phyloP scores from a whole-genome alignment of 2,329 filamentous ascomycete species.

The Lecanicillium sp. region DNA sequence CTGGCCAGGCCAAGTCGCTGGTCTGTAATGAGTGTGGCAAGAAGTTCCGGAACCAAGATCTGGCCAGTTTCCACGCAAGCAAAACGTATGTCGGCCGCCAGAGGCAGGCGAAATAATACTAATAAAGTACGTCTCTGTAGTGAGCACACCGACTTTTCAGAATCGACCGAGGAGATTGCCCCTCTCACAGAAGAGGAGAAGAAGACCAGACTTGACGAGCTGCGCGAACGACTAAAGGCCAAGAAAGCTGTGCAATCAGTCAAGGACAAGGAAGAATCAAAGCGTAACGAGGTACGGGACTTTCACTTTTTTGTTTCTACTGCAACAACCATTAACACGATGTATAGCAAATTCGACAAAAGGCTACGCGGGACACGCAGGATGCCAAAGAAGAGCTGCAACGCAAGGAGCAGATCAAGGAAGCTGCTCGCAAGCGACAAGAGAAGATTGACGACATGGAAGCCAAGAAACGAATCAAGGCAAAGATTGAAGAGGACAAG shows the following conservation, averaged over 20 bases:
- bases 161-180: conserved; percentile 87
- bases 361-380: conserved; percentile 81
- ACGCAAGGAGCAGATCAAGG: conserved; percentile 86
- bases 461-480: conserved; percentile 81
- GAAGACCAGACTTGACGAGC: conserved; percentile 65
- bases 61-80: conserved; percentile 83
- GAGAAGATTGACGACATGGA: conserved; percentile 83
- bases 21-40: conserved; percentile 94
- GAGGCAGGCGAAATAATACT: conserved; percentile 7
- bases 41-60: conserved; percentile 70
- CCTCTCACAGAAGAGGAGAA: conserved; percentile 90
- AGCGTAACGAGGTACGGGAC: conserved; percentile 71
- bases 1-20: conserved; percentile 70
- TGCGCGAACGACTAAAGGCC: conserved; percentile 61
- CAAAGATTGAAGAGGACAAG: conserved; percentile 92
- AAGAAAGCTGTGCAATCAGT: conserved; percentile 63
- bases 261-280: conserved; percentile 72
- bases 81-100: conserved; percentile 54
- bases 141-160: conserved; percentile 82
- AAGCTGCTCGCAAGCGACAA: conserved; percentile 74
- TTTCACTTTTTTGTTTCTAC: no score
- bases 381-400: conserved; percentile 84
- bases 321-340: conserved; percentile 7
- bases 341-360: conserved; percentile 60
- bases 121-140: conserved; percentile 25